Base-by-base conservation (phyloP, 345 rosid genomes). In the Gossypioides kirkii region DNA sequence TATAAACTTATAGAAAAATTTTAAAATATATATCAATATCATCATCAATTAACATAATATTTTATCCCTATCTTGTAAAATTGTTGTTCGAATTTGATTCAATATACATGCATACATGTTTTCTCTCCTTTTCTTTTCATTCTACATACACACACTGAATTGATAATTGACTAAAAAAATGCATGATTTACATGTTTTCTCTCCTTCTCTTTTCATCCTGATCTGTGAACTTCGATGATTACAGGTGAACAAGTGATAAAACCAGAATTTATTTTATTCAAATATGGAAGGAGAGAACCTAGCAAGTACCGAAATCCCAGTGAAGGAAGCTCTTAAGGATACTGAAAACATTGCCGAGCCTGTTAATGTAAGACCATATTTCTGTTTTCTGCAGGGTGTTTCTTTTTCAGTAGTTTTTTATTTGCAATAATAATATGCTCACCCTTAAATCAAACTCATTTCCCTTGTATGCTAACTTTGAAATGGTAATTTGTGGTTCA, bases 241-340 rank as follows among this genome's bases (percentile, higher is more conserved):
- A 25, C 77, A 63, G 77, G 54, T 26, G 45, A 50, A 58, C 17
- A 59, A 22, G 32, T 62, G 52, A 23, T 36, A 14, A 13, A 46
- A 49, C 17, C 43, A 49, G 59, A 12, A 68, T n/a, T 26, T 59
- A 55, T 25, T 38, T 49, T 68, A 22, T 73, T 59, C 64, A 20
- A 77, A 22, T 2, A 91, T 96, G 99, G 97, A 88, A 69, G 96
- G 79, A 67, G 85, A 76, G 74, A 84, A 81, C 10, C 82, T 54
- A 80, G 80, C 78, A 10, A 77, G 71, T 78, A 75, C 91, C 60
- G 98, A 84, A 73, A 76, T 83, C 76, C 91, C 91, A 3, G 85
- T 81, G 49, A 76, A 74, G 81, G 87, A 88, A 77, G 77, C 71
- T 64, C 69, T 71, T 59, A 87, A 79, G 56, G 86, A 76, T 8